A percentile compares a stretch with the other conserved stretches of the same genome.
phyloP scores from a whole-genome alignment of 78 protist species.

The Anaeramoeba flamelloides region DNA sequence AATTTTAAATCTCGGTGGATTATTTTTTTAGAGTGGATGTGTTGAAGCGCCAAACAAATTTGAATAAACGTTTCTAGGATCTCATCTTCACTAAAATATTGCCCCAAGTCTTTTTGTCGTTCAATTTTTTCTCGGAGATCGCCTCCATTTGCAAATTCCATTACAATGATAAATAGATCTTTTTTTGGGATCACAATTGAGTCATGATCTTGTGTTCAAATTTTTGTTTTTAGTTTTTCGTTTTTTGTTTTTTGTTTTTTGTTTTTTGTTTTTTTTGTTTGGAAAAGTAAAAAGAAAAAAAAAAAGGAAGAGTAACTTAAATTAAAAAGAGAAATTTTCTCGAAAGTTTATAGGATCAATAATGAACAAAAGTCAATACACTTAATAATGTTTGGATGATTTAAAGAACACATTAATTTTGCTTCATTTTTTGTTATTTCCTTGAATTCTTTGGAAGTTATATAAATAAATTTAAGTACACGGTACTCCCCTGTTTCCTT shows the following conservation, averaged over 20 bases:
- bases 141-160: neutral
- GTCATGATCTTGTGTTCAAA: neutral
- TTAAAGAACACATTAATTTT: neutral
- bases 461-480: neutral
- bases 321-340: neutral
- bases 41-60: constrained; percentile 48
- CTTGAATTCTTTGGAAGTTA: neutral
- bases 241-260: neutral
- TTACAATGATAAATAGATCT: neutral
- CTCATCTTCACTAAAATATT: neutral
- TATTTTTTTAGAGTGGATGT: constrained; percentile 52
- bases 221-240: neutral
- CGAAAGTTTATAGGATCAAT: neutral
- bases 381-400: neutral
- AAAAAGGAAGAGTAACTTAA: neutral
- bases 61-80: constrained; percentile 40
- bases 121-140: neutral
- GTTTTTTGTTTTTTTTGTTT: neutral
- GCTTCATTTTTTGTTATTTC: neutral
- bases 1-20: constrained; percentile 65
- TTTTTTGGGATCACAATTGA: neutral
- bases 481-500: neutral
- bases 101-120: neutral
- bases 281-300: neutral
- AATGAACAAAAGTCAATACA: neutral